Evolutionary conservation across 306 rosid species (phyloP), one percentile per base, ranked within the genome.

Genomic region (Coriaria nepalensis): DNA sequence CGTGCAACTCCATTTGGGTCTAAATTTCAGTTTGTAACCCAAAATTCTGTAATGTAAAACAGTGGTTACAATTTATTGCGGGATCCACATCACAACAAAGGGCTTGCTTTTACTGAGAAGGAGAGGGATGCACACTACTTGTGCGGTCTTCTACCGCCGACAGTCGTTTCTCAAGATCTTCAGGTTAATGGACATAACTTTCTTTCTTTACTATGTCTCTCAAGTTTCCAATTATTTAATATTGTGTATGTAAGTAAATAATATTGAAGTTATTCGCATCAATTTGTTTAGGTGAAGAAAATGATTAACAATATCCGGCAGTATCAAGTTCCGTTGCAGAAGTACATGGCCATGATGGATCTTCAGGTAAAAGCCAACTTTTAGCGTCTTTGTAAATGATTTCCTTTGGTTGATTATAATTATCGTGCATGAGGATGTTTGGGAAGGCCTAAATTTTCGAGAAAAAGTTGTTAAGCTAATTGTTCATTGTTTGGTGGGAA

Each of bases 61-160:
- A 90, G 97, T 67, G 97, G 97, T 2, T 84, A 79, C 63, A 53
- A 82, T 41, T 73, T 90, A 71, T 67, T 90, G 81, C 71, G 97
- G 52, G 93, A 85, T 59, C 97, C 97, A 14, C 94, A 76, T 47
- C 86, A 73, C 62, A 90, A 90, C 74, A 90, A 90, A 63, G 97
- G 95, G 55, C 75, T 90, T 50, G 95, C 95, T 38, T 90, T 90
- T 70, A 79, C 76, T n/a, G 93, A 81, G 40, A 65, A 59, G 72
- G 97, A 90, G 83, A 77, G 97, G 63, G 97, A 85, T 10, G 87
- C 95, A 8, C 97, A 90, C 55, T 84, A 73, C 72, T 73, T 90
- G 76, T 87, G 85, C 40, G 97, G 97, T 35, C 92, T 90, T 60
- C 92, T 90, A 12, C 97, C 97, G 56, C 97, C 97, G 2, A 40